Evolutionary conservation across 768 basidiomycete genomes (phyloP).

Genomic region (Russula emetica): DNA sequence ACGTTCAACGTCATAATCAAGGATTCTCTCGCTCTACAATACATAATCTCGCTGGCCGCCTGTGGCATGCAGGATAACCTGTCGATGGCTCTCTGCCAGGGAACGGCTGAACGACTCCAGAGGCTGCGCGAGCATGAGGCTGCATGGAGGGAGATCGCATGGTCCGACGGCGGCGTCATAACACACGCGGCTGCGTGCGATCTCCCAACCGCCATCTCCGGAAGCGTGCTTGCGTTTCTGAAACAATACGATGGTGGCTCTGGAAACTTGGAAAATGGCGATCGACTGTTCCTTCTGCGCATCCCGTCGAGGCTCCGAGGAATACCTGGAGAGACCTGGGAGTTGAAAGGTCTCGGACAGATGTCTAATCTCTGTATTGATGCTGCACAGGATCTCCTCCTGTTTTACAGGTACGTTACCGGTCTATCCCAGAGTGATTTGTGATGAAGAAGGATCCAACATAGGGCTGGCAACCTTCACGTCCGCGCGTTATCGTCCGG

Average conservation of each 20-base stretch:
- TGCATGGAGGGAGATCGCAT: constrained; percentile 21
- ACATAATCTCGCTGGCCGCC: constrained; percentile 14
- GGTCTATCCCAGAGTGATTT: neutral
- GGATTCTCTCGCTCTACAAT: constrained; percentile 17
- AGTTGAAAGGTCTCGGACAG: constrained; percentile 20
- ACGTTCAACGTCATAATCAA: constrained; percentile 12
- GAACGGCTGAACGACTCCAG: constrained; percentile 12
- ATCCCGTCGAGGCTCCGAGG: constrained; percentile 19
- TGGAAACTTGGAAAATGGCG: neutral
- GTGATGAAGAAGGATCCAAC: neutral
- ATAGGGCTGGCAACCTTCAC: constrained; percentile 9
- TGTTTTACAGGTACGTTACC: constrained; percentile 11
- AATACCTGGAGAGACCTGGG: constrained; percentile 20
- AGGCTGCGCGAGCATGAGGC: constrained; percentile 18
- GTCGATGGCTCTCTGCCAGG: neutral
- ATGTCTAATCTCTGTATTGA: constrained; percentile 18
- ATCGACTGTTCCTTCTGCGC: constrained; percentile 13
- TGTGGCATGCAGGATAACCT: constrained; percentile 21
- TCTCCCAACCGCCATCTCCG: constrained; percentile 18
- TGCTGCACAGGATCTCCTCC: constrained; percentile 20
- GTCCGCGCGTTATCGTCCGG: constrained; percentile 19
- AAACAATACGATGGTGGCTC: neutral
- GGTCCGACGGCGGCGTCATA: constrained; percentile 17
- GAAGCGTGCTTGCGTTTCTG: constrained; percentile 22
- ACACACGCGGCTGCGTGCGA: neutral